These are phyloP conservation scores for Linnemannia elongata DNA, from an alignment of 192 early-diverging fungal genomes.

Conservation along the genomic window DNA sequence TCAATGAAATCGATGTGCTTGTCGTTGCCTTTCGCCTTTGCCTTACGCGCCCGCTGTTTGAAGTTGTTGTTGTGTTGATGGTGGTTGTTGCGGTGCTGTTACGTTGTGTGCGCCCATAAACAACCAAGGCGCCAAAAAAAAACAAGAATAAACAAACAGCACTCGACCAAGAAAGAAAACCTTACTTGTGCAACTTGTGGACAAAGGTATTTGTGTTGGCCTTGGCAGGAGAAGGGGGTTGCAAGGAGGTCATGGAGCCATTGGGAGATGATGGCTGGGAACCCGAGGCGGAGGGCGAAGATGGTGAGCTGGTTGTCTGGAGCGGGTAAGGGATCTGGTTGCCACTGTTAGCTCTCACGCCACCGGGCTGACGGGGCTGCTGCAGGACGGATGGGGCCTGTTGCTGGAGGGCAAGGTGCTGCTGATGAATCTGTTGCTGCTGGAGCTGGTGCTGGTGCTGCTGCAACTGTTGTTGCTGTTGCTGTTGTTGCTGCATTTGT, in stretches of 20 bases:
- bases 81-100: background rate
- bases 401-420: slow-evolving; percentile 32
- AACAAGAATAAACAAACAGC: background rate
- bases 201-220: slow-evolving; percentile 70
- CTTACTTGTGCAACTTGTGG: slow-evolving; percentile 71
- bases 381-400: slow-evolving; percentile 11
- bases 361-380: slow-evolving; percentile 42
- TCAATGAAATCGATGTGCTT: background rate
- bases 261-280: slow-evolving; percentile 53
- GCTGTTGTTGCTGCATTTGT: slow-evolving; percentile 11
- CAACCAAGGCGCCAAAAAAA: slow-evolving; percentile 1
- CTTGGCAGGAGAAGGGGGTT: slow-evolving; percentile 61
- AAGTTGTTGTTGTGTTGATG: background rate
- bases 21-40: background rate
- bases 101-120: background rate
- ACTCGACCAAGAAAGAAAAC: background rate
- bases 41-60: background rate
- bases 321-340: slow-evolving; percentile 51
- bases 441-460: slow-evolving; percentile 35
- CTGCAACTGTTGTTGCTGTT: slow-evolving; percentile 19
- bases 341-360: slow-evolving; percentile 41
- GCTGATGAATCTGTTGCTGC: slow-evolving; percentile 28
- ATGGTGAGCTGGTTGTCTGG: slow-evolving; percentile 45
- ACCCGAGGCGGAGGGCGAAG: slow-evolving; percentile 54
- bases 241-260: slow-evolving; percentile 57